A percentile compares a stretch with the other conserved stretches of the same genome.
phyloP scores from a whole-genome alignment of 805 yeast species.

The Torulaspora franciscae region DNA sequence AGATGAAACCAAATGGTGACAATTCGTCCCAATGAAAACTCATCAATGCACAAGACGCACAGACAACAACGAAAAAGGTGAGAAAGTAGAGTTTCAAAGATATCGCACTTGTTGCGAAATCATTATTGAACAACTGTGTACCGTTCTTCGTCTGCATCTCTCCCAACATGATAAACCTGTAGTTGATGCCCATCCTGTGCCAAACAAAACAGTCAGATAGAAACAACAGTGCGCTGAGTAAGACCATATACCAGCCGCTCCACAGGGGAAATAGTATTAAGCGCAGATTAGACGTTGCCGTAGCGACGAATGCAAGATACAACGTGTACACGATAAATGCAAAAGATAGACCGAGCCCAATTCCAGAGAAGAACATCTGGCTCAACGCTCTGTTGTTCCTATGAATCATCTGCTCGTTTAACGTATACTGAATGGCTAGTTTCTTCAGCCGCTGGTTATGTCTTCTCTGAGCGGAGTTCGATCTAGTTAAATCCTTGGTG shows the following conservation, averaged over 20 bases:
- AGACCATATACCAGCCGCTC: slow-evolving; percentile 79
- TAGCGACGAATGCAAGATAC: slow-evolving; percentile 44
- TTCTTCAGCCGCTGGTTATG: slow-evolving; percentile 29
- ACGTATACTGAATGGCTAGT: slow-evolving; percentile 28
- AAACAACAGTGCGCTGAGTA: slow-evolving; percentile 58
- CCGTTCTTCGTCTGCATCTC: slow-evolving; percentile 71
- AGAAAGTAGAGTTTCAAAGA: slow-evolving; percentile 56
- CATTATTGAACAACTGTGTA: slow-evolving; percentile 34
- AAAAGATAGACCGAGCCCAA: slow-evolving; percentile 61
- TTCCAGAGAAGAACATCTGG: slow-evolving; percentile 58
- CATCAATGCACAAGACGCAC: slow-evolving; percentile 66
- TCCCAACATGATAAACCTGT: slow-evolving; percentile 71
- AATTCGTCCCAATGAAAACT: slow-evolving; percentile 66
- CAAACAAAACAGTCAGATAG: slow-evolving; percentile 68
- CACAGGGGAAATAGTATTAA: slow-evolving; percentile 72
- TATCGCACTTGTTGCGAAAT: slow-evolving; percentile 36
- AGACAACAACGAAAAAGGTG: slow-evolving; percentile 48
- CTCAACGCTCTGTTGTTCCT: slow-evolving; percentile 32
- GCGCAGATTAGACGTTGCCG: slow-evolving; percentile 37
- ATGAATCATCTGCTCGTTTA: slow-evolving; percentile 35
- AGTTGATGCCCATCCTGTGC: slow-evolving; percentile 72
- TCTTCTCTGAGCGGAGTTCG: slow-evolving; percentile 27
- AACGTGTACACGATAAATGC: slow-evolving; percentile 64
- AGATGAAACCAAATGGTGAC: slow-evolving; percentile 77
- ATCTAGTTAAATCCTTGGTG: slow-evolving; percentile 30